Conservation (phyloP, 2,329 filamentous ascomycete genomes). For the Penicillium freii region DNA sequence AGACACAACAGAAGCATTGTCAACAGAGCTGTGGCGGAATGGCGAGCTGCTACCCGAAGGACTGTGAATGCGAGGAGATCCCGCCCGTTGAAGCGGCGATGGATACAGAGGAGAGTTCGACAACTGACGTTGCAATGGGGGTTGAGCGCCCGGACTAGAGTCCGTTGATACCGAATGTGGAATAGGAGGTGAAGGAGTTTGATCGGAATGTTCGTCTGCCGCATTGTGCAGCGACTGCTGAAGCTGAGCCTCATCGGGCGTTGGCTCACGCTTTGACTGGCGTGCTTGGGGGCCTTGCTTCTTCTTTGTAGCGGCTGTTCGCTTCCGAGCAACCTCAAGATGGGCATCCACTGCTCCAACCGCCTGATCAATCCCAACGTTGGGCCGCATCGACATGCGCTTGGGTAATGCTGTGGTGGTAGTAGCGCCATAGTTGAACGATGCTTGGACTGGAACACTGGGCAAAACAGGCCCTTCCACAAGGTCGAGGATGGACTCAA, state of each 20-base stretch:
- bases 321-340: conserved; percentile 24
- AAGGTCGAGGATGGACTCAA: conserved; percentile 1
- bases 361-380: conserved; percentile 33
- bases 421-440: conserved; percentile 43
- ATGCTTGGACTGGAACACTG: conserved; percentile 39
- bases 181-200: conserved; percentile 37
- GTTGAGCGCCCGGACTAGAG: conserved; percentile 29
- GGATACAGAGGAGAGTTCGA: conserved; percentile 30
- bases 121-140: conserved; percentile 21
- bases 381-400: conserved; percentile 31
- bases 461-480: conserved; percentile 30
- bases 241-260: conserved; percentile 36
- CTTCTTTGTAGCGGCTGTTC: conserved; percentile 22
- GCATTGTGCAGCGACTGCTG: conserved; percentile 30
- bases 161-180: conserved; percentile 34
- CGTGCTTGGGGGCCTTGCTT: conserved; percentile 4
- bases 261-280: conserved; percentile 32
- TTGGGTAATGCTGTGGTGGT: conserved; percentile 37
- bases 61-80: conserved; percentile 12
- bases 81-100: conserved; percentile 24
- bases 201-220: conserved; percentile 25
- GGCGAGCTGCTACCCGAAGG: conserved; percentile 22
- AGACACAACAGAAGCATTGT: conserved; percentile 36
- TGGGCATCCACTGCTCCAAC: conserved; percentile 35
- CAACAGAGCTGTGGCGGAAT: conserved; percentile 26